phyloP scores from a whole-genome alignment of 345 rosid genomes.

The Pistacia atlantica region DNA sequence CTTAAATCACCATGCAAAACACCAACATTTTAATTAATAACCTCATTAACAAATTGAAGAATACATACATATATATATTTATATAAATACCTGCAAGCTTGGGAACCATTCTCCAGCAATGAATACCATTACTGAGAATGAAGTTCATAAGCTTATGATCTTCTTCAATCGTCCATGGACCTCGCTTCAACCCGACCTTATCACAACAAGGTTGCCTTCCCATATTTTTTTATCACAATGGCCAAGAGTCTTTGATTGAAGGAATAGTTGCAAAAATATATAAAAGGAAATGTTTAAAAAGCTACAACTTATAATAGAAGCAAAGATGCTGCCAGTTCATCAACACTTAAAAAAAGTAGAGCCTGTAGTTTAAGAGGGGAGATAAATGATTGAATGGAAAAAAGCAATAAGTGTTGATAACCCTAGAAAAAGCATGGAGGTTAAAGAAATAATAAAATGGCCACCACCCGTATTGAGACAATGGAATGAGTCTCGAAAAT shows the following conservation, averaged over 20 bases:
- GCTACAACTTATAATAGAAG: conserved; percentile 18
- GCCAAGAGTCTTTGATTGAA: no score
- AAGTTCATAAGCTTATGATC: conserved; percentile 89
- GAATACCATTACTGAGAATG: conserved; percentile 88
- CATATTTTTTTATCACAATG: conserved; percentile 28
- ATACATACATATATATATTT: background rate
- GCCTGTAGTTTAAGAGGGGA: conserved; percentile 32
- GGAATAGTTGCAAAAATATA: background rate
- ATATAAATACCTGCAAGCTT: conserved; percentile 75
- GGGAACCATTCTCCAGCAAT: conserved; percentile 93
- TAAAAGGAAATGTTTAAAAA: conserved; percentile 11
- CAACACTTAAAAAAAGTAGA: conserved; percentile 21
- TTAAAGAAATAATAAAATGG: conserved; percentile 20
- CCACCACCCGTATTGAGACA: conserved; percentile 31
- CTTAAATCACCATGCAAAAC: conserved; percentile 36
- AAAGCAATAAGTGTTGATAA: conserved; percentile 7
- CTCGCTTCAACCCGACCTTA: conserved; percentile 86
- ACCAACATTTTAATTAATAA: background rate
- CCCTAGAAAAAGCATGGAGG: conserved; percentile 3
- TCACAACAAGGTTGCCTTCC: conserved; percentile 98
- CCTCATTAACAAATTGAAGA: background rate
- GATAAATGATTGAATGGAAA: conserved; percentile 38
- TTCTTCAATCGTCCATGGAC: conserved; percentile 98
- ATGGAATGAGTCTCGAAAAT: conserved; percentile 21
- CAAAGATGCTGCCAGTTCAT: conserved; percentile 52